phyloP scores from a whole-genome alignment of 768 basidiomycete genomes.

The Hygrocybe punicea region DNA sequence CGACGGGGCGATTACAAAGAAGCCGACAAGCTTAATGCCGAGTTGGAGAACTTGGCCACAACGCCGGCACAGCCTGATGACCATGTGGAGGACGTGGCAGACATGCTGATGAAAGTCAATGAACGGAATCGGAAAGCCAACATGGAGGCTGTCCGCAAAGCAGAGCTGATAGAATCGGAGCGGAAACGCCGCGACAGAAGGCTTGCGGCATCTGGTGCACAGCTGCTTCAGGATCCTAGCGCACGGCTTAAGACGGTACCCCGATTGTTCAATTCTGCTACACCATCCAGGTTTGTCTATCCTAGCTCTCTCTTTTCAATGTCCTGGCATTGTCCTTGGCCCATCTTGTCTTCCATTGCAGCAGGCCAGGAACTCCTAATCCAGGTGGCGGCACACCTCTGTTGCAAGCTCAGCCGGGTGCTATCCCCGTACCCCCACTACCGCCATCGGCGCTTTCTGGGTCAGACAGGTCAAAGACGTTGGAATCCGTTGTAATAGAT shows the following conservation, averaged over 20 bases:
- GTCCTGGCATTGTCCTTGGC: constrained; percentile 2
- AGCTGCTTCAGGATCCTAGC: constrained; percentile 55
- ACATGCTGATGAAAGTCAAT: constrained; percentile 76
- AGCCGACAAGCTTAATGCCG: constrained; percentile 55
- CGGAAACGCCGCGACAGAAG: constrained; percentile 68
- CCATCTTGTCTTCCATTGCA: constrained; percentile 22
- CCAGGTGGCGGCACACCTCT: constrained; percentile 36
- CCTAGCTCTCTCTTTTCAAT: constrained; percentile 7
- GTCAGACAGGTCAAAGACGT: constrained; percentile 38
- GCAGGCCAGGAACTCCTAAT: constrained; percentile 50
- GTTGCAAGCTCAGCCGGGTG: constrained; percentile 27
- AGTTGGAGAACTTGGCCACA: constrained; percentile 54
- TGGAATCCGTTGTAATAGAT: constrained; percentile 52
- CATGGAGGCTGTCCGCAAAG: constrained; percentile 70
- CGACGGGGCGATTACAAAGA: constrained; percentile 69
- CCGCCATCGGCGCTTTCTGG: constrained; percentile 22
- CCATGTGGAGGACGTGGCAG: constrained; percentile 28
- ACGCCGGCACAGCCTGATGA: constrained; percentile 15
- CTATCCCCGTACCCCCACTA: constrained; percentile 23
- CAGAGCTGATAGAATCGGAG: constrained; percentile 68
- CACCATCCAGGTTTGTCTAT: constrained; percentile 57
- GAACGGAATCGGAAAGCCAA: constrained; percentile 88
- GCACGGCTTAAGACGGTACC: constrained; percentile 66
- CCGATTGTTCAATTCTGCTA: constrained; percentile 49
- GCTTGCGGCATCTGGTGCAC: constrained; percentile 38